Conservation (phyloP, 257 asterid genomes). For the Vinca minor region DNA sequence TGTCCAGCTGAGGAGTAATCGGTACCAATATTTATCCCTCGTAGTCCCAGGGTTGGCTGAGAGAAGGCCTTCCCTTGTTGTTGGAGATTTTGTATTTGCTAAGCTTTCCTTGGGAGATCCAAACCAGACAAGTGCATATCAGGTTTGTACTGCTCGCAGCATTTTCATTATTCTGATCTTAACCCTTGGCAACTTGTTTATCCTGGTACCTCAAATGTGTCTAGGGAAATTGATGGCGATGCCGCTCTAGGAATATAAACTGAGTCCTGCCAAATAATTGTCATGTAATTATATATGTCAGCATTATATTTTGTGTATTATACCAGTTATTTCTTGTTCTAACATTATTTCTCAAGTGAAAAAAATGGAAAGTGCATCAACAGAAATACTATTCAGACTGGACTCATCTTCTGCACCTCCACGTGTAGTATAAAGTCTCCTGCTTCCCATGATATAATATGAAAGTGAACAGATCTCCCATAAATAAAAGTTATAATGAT, state of each 20-base stretch:
- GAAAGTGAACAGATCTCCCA: not conserved
- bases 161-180: too few relatives aligned
- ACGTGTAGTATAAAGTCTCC: not conserved
- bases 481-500: constrained; percentile 13
- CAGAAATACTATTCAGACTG: not conserved
- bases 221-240: not conserved
- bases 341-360: not conserved
- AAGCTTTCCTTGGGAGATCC: constrained; percentile 39
- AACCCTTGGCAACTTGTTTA: too few relatives aligned
- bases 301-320: not conserved
- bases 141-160: constrained; percentile 35
- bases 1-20: constrained; percentile 45
- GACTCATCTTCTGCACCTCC: not conserved
- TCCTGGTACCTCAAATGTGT: not conserved
- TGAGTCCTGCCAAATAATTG: too few relatives aligned
- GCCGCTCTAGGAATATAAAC: not conserved
- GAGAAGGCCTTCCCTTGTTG: constrained; percentile 88
- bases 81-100: constrained; percentile 58
- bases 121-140: constrained; percentile 27
- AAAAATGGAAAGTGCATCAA: not conserved
- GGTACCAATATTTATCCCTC: constrained; percentile 46
- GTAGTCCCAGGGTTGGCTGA: constrained; percentile 98
- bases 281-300: not conserved
- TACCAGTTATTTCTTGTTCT: not conserved
- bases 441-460: not conserved